Evolutionary conservation across 2,329 filamentous ascomycete genomes (phyloP).

Genomic region (Alternaria burnsii): DNA sequence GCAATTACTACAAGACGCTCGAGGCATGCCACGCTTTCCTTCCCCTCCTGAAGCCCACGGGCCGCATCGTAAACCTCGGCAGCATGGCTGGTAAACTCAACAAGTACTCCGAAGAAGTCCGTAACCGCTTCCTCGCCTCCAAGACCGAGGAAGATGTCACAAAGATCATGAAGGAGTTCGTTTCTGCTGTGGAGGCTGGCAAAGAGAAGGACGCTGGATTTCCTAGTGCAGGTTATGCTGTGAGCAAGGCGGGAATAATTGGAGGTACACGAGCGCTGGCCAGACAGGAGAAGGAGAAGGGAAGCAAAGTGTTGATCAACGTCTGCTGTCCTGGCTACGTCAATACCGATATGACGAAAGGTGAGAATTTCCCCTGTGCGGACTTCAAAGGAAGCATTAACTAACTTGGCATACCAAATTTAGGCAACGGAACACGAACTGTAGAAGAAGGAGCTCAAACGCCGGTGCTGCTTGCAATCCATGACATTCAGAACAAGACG

Average conservation of each 20-base stretch:
- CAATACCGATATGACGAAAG: conserved; percentile 58
- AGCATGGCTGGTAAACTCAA: conserved; percentile 56
- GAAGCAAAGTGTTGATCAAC: conserved; percentile 50
- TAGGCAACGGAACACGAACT: conserved; percentile 46
- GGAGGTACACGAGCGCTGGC: conserved; percentile 54
- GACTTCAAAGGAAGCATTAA: background rate
- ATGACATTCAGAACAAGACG: conserved; percentile 47
- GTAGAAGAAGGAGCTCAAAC: conserved; percentile 57
- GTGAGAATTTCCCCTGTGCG: background rate
- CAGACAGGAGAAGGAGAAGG: conserved; percentile 42
- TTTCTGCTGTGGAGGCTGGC: conserved; percentile 55
- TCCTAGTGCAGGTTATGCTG: conserved; percentile 60
- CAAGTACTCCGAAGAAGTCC: conserved; percentile 57
- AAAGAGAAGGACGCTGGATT: conserved; percentile 59
- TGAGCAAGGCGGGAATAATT: conserved; percentile 57
- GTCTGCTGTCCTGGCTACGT: conserved; percentile 57
- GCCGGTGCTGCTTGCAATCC: conserved; percentile 55
- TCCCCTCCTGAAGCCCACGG: conserved; percentile 55
- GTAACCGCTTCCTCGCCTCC: conserved; percentile 54
- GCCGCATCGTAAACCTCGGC: conserved; percentile 60
- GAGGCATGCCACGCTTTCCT: conserved; percentile 57
- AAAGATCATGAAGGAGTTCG: conserved; percentile 60
- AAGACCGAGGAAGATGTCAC: conserved; percentile 56
- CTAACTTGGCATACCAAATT: background rate
- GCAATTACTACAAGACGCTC: conserved; percentile 64